Percentiles rank a stretch among this genome's conserved stretches.
phyloP scores from a whole-genome alignment of 805 yeast species.

The Metschnikowia borealis region DNA sequence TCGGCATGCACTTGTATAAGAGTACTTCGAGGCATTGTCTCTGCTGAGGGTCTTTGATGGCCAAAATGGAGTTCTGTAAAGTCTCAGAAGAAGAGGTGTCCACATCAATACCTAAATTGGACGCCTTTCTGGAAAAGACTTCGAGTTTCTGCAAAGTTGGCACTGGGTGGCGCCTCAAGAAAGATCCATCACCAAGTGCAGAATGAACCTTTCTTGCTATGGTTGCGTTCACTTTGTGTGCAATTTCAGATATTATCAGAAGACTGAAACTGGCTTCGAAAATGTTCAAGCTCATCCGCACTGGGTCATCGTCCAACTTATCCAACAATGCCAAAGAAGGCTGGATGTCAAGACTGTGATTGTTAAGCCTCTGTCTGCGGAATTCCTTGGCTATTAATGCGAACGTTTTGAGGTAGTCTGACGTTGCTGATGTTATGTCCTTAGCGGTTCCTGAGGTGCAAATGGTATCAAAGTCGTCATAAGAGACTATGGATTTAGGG shows the following conservation, averaged over 20 bases:
- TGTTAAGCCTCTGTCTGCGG: slow-evolving; percentile 61
- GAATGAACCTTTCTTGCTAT: slow-evolving; percentile 79
- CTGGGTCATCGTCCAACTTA: slow-evolving; percentile 82
- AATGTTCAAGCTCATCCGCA: slow-evolving; percentile 65
- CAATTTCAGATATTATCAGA: slow-evolving; percentile 66
- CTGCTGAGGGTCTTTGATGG: slow-evolving; percentile 55
- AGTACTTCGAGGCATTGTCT: slow-evolving; percentile 76
- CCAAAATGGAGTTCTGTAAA: slow-evolving; percentile 65
- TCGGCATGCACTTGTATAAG: slow-evolving; percentile 72
- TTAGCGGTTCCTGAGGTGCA: slow-evolving; percentile 29
- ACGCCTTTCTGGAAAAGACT: slow-evolving; percentile 67
- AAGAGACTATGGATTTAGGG: slow-evolving; percentile 57
- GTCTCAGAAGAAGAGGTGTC: slow-evolving; percentile 73
- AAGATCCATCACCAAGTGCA: slow-evolving; percentile 71
- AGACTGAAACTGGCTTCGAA: slow-evolving; percentile 58
- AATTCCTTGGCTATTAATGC: slow-evolving; percentile 64
- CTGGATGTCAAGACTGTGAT: slow-evolving; percentile 43
- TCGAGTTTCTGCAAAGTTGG: slow-evolving; percentile 82
- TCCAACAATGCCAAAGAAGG: slow-evolving; percentile 65
- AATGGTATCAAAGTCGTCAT: slow-evolving; percentile 53
- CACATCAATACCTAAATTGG: slow-evolving; percentile 59
- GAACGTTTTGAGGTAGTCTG: slow-evolving; percentile 61
- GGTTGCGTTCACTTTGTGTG: slow-evolving; percentile 75
- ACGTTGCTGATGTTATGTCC: slow-evolving; percentile 49
- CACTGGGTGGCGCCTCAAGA: slow-evolving; percentile 81